Percentiles rank a stretch among this genome's conserved stretches.
phyloP scores from a whole-genome alignment of 768 basidiomycete genomes.

The Pulveroboletus ravenelii region DNA sequence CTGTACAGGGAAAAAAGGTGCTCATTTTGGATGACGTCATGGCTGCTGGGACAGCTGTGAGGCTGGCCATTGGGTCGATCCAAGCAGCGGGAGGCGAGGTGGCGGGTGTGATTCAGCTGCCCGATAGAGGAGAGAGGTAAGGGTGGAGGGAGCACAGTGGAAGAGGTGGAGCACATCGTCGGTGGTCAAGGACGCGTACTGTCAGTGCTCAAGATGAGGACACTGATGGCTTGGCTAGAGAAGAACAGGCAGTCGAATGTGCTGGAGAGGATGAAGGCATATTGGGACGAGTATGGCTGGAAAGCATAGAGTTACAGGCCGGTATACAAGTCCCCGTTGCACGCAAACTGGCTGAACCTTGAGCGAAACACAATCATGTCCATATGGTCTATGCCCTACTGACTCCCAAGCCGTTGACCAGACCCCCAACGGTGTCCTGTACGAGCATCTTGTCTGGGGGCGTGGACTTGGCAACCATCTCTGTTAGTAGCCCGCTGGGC shows the following conservation, averaged over 20 bases:
- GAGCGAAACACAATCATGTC: background rate
- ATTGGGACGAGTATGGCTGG: conserved; percentile 38
- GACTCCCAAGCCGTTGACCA: conserved; percentile 47
- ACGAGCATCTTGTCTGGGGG: conserved; percentile 41
- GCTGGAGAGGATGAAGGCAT: conserved; percentile 67
- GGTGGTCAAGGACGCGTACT: conserved; percentile 64
- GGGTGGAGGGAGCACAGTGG: conserved; percentile 62
- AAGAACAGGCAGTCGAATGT: conserved; percentile 60
- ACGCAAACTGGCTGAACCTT: background rate
- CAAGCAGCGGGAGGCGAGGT: conserved; percentile 66
- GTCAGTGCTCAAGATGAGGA: conserved; percentile 79
- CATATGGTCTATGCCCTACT: conserved; percentile 2
- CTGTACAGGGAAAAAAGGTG: conserved; percentile 73
- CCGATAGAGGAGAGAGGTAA: conserved; percentile 61
- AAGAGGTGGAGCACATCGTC: conserved; percentile 73
- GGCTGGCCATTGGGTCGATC: conserved; percentile 77
- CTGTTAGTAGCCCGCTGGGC: conserved; percentile 34
- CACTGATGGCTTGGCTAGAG: conserved; percentile 81
- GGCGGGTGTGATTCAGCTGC: conserved; percentile 80
- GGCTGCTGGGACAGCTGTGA: conserved; percentile 86
- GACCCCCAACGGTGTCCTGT: conserved; percentile 48
- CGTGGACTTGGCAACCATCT: conserved; percentile 53
- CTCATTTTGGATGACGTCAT: conserved; percentile 96
- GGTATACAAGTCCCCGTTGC: no score
- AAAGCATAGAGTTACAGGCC: conserved; percentile 14